Conservation (phyloP, 1,139 yeast species). For the Nakaseomyces sp. region DNA sequence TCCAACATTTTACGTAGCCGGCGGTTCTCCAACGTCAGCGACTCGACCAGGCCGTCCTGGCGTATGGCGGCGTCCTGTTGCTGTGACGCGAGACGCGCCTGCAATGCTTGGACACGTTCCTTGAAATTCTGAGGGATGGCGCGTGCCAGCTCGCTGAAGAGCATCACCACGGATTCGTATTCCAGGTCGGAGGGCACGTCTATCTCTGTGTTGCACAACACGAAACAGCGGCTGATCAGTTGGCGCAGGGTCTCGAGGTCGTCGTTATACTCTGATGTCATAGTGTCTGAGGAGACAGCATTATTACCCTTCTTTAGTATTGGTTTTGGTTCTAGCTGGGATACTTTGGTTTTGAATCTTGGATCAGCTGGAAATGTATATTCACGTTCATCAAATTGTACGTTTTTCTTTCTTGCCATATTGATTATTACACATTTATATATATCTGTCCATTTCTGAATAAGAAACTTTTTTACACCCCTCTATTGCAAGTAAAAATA, state of each 20-base stretch:
- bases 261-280: background rate
- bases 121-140: constrained; percentile 4
- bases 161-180: constrained; percentile 2
- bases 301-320: background rate
- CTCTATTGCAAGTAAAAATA: no score
- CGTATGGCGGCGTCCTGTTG: background rate
- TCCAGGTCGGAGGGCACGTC: constrained; percentile 1
- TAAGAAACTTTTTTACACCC: no score
- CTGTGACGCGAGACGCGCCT: background rate
- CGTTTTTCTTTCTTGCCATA: background rate
- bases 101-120: background rate
- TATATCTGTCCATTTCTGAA: no score
- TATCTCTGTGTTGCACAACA: background rate
- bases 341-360: no score
- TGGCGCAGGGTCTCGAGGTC: constrained; percentile 1
- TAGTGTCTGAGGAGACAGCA: no score
- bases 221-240: constrained; percentile 1
- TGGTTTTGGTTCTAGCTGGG: background rate
- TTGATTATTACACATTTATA: background rate
- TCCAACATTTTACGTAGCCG: background rate
- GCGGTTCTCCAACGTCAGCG: background rate
- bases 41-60: background rate
- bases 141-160: background rate
- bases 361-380: background rate
- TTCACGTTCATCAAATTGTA: constrained; percentile 1